Evolutionary conservation across 1,284 basidiomycete genomes (phyloP), one percentile per base, ranked within the genome.

Genomic region (Sanghuangporus baumii): DNA sequence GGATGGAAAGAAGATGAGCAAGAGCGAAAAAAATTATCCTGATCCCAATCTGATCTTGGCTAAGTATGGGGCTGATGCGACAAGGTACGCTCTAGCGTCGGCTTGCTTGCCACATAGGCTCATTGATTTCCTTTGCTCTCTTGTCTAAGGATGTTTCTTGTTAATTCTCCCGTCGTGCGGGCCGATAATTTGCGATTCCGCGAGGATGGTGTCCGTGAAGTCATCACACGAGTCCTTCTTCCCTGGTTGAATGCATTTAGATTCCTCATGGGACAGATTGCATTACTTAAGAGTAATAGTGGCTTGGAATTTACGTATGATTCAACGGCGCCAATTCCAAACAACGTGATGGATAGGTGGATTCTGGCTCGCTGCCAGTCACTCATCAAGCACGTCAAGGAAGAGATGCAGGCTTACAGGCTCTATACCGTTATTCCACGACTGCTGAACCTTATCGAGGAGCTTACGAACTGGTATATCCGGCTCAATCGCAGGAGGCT

Each of bases 221-320:
- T 98, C 65, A 83, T 99, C 69, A 92, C 94, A 38, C 90, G 93
- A 26, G 96, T 98, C 37, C 89, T 99, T 69, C 82, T 98, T 43
- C 97, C 96, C n/a, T 98, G 96, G 94, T 86, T 99, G 74, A 99
- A 99, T 76, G 93, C 95, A 59, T 96, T 96, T 87, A 93, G 96
- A 67, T 99, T 99, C 85, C 98, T 99, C 87, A 82, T 98, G 61
- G 94, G 93, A 18, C 96, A 98, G 74, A 93, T 89, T 50, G 88
- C 87, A 12, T 79, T 98, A 34, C 81, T 95, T 67, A 90, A 95
- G 6, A 41, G 6, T 0, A 41, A 41, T 5, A 41, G 40, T 7
- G 40, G 4, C 40, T 4, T 41, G 6, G 40, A 41, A n/a, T 41
- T 41, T 7, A 41, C 40, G 4, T 41, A 41, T n/a, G n/a, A 41